Evolutionary conservation across 1,284 basidiomycete species (phyloP).

Genomic region (Acaromyces ingoldii): DNA sequence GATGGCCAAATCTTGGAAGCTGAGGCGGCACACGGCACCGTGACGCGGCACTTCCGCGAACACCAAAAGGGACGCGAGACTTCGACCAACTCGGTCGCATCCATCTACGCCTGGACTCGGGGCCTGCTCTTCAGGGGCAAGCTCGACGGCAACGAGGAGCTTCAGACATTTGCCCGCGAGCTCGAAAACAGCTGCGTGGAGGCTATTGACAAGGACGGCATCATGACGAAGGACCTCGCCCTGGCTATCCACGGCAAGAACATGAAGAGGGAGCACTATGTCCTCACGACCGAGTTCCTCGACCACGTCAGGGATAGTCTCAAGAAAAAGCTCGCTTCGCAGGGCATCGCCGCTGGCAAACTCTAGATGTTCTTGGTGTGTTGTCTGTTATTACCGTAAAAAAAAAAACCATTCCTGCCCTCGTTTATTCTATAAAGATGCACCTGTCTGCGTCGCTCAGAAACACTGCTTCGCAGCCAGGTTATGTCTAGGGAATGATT

Average conservation of each 20-base stretch:
- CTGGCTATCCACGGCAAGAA: conserved; percentile 86
- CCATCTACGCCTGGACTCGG: conserved; percentile 98
- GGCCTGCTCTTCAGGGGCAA: conserved; percentile 83
- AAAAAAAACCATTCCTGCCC: too few species aligned
- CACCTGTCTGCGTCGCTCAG: too few species aligned
- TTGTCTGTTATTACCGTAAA: too few species aligned
- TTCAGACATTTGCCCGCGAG: conserved; percentile 70
- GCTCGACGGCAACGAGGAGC: conserved; percentile 74
- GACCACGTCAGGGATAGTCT: conserved; percentile 42
- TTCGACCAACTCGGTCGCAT: conserved; percentile 92
- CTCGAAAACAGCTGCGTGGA: conserved; percentile 86
- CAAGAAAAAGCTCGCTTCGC: conserved; percentile 24
- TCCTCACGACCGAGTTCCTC: conserved; percentile 44
- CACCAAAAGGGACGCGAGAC: conserved; percentile 85
- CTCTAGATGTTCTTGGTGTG: conserved; percentile 23
- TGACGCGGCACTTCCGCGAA: conserved; percentile 91
- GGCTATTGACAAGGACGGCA: conserved; percentile 77
- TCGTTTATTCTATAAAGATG: too few species aligned
- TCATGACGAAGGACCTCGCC: conserved; percentile 91
- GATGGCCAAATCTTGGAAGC: conserved; percentile 81
- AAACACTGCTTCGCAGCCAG: too few species aligned
- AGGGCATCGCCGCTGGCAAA: conserved; percentile 40
- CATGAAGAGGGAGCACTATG: conserved; percentile 49
- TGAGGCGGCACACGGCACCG: conserved; percentile 59
- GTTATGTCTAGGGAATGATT: too few species aligned